Evolutionary conservation across 1,139 yeast genomes (phyloP), one percentile per base, ranked within the genome.

Genomic region (Candida dubliniensis): DNA sequence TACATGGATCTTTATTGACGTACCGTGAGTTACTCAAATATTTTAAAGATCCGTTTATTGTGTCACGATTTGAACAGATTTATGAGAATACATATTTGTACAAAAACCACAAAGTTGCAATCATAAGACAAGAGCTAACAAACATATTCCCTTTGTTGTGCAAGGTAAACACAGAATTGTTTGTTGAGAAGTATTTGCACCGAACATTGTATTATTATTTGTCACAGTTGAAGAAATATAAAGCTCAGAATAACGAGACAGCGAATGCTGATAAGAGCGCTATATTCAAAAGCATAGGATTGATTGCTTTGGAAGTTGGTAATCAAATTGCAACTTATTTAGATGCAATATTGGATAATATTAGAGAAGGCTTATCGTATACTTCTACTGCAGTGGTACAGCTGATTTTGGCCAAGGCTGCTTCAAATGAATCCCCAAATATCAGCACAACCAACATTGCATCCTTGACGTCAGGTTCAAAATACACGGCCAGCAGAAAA

Each of bases 291-390:
- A 84, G 96, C 32, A 85, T 91, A 41, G 99, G 98, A 29, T 82
- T 85, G 50, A 84, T 93, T 36, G 84, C 96, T 0, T 73, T 80
- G 35, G 91, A 90, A 51, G 96, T 91, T 0, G 86, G 91, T 7
- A 85, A 89, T 47, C 90, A 85, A 56, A 87, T 93, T 71, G 87
- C 93, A 2, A 88, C 95, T 2, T 93, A 91, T 57, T 70, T 91
- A 42, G 96, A 90, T 60, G 91, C 95, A 2, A 85, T 93, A 29
- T 67, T 91, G 42, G 91, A 86, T 49, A 88, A 85, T 53, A 81
- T 91, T 24, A 76, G 91, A 56, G 97, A 91, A 49, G 95, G 95
- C 0, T 71, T 93, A 38, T 77, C 83, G 1, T 69, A 67, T 47
- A 67, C 74, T 1, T 59, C 71, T 1, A 69, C 64, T 47, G 64